Conservation (phyloP, 768 basidiomycete genomes). For the Rhizopogon vinicolor region DNA sequence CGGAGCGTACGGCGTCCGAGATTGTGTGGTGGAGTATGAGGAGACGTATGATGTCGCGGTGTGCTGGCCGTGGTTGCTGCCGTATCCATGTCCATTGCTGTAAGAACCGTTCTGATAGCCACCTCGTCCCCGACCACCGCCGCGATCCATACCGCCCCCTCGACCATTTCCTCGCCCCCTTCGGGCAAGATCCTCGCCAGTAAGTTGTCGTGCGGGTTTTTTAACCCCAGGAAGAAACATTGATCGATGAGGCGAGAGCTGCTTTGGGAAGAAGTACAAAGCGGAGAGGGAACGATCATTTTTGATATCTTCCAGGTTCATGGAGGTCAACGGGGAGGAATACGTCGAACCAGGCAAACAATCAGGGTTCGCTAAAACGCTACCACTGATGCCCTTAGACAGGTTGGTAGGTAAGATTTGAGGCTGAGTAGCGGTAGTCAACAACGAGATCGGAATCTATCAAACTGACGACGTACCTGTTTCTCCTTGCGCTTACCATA, state of each 20-base stretch:
- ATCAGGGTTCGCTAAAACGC: conserved; percentile 76
- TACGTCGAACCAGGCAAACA: conserved; percentile 93
- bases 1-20: conserved; percentile 10
- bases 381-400: conserved; percentile 79
- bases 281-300: conserved; percentile 87
- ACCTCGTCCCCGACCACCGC: conserved; percentile 30
- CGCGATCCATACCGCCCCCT: conserved; percentile 35
- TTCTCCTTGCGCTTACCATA: conserved; percentile 84
- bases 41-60: conserved; percentile 8
- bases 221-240: conserved; percentile 71
- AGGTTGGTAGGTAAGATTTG: conserved; percentile 61
- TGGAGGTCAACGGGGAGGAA: conserved; percentile 60
- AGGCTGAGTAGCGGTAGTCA: conserved; percentile 45
- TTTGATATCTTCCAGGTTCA: conserved; percentile 71
- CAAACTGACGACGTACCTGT: conserved; percentile 47
- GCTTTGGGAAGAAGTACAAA: conserved; percentile 85
- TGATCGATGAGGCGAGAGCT: conserved; percentile 81
- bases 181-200: conserved; percentile 61
- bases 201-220: conserved; percentile 55
- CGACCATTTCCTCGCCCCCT: conserved; percentile 47
- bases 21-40: conserved; percentile 13
- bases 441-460: conserved; percentile 1
- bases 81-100: conserved; percentile 13
- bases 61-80: conserved; percentile 14
- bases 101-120: conserved; percentile 14